Percentiles rank a stretch among this genome's conserved stretches.
Conservation (phyloP, 2,329 filamentous ascomycete genomes). For the Orbilia ellipsospora region DNA sequence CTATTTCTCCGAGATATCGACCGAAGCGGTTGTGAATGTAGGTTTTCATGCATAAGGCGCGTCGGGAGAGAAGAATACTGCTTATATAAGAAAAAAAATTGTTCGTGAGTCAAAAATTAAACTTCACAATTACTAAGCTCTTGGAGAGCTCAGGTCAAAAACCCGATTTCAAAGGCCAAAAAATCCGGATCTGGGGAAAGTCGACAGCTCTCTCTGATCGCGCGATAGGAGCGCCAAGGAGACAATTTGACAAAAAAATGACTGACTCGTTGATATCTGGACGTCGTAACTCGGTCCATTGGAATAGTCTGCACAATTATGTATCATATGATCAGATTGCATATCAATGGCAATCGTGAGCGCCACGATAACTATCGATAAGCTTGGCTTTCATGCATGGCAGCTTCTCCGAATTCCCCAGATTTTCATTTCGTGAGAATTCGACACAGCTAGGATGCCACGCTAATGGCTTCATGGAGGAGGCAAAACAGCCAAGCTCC, state of each 20-base stretch:
- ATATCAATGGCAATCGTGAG: no score
- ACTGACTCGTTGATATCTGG: background rate
- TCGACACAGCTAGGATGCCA: slow-evolving; percentile 11
- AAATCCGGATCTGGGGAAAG: no score
- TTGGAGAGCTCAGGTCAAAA: no score
- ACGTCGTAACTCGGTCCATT: no score
- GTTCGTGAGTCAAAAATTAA: slow-evolving; percentile 1
- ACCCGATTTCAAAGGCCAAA: no score
- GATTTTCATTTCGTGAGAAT: slow-evolving; percentile 12
- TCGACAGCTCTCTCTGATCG: no score
- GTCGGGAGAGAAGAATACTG: slow-evolving; percentile 1
- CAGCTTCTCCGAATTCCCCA: slow-evolving; percentile 18
- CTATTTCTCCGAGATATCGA: slow-evolving; percentile 53
- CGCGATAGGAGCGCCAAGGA: no score
- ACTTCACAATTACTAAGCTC: background rate
- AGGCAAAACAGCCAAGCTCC: slow-evolving; percentile 28
- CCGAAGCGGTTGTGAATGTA: slow-evolving; percentile 25
- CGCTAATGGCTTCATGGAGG: background rate
- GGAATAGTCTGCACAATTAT: no score
- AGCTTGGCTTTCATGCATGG: background rate
- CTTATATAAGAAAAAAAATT: slow-evolving; percentile 26
- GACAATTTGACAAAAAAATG: background rate
- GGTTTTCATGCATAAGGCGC: no score
- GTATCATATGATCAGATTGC: no score
- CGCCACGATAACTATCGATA: background rate